A percentile compares a stretch with the other conserved stretches of the same genome.
These are phyloP conservation scores for Suhomyces ambrosiae DNA, from an alignment of 1,139 yeast species.

Conservation along the genomic window DNA sequence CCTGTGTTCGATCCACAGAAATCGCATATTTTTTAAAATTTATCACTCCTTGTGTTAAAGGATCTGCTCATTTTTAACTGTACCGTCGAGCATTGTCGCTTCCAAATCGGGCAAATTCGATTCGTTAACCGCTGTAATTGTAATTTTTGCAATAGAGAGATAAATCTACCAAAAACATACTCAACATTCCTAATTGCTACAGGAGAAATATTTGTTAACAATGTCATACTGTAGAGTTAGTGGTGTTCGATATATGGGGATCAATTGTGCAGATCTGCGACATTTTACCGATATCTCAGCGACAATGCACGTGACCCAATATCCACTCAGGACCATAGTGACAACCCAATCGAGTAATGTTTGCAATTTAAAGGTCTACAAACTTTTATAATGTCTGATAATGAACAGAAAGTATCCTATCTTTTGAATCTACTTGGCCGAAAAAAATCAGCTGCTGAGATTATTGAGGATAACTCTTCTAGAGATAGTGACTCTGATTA, in stretches of 20 bases:
- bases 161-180: not conserved
- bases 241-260: no score
- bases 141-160: not conserved
- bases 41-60: not conserved
- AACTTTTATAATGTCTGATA: conserved; percentile 7
- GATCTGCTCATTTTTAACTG: not conserved
- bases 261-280: no score
- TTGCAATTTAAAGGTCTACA: not conserved
- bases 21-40: conserved; percentile 15
- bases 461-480: not conserved
- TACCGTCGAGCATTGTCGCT: not conserved
- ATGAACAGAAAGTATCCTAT: conserved; percentile 15
- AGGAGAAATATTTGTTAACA: not conserved
- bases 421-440: conserved; percentile 17
- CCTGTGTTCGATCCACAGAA: conserved; percentile 56
- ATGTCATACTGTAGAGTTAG: not conserved
- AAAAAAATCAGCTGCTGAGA: conserved; percentile 8
- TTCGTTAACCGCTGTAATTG: conserved; percentile 6
- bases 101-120: conserved; percentile 3
- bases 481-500: conserved; percentile 13
- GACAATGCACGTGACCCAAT: conserved; percentile 1
- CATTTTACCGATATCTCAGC: not conserved
- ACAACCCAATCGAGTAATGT: conserved; percentile 2
- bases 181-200: not conserved
- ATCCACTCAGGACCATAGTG: conserved; percentile 6